These are phyloP conservation scores for Juncus effusus DNA, from an alignment of 176 grass and related monocot species.

Conservation along the genomic window DNA sequence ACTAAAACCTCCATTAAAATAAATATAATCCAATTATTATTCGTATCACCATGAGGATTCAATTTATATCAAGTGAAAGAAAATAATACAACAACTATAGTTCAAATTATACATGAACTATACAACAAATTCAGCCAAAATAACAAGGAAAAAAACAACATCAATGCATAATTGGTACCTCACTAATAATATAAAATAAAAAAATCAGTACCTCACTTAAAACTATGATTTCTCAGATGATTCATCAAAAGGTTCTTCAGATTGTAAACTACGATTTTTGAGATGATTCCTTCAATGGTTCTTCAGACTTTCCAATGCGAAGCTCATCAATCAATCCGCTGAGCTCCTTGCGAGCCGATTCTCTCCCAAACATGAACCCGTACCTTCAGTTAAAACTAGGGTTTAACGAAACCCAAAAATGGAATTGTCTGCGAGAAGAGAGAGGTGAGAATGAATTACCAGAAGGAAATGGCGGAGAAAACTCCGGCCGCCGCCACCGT, in stretches of 20 bases:
- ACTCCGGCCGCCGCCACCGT: slow-evolving; percentile 72
- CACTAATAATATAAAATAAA: slow-evolving; percentile 10
- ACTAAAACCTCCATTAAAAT: no score
- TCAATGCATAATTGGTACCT: slow-evolving; percentile 12
- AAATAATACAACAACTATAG: not conserved
- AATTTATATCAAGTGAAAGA: no score
- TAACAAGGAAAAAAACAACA: not conserved
- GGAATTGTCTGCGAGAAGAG: not conserved
- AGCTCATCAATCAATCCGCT: slow-evolving; percentile 81
- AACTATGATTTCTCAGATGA: slow-evolving; percentile 37
- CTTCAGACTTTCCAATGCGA: slow-evolving; percentile 23
- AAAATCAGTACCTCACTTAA: not conserved
- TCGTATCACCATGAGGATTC: no score
- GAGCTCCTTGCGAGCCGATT: slow-evolving; percentile 87
- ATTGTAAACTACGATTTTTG: slow-evolving; percentile 34
- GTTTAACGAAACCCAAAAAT: not conserved
- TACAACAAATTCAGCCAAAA: not conserved
- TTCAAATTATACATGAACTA: not conserved
- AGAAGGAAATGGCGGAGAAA: slow-evolving; percentile 94
- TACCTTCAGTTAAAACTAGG: slow-evolving; percentile 43
- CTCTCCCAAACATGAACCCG: slow-evolving; percentile 99
- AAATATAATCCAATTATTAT: no score
- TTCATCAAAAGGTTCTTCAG: not conserved
- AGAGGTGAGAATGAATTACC: slow-evolving; percentile 26
- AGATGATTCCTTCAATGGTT: slow-evolving; percentile 13